Evolutionary conservation across 2,329 filamentous ascomycete genomes (phyloP).

Genomic region (Phialophora tarda): DNA sequence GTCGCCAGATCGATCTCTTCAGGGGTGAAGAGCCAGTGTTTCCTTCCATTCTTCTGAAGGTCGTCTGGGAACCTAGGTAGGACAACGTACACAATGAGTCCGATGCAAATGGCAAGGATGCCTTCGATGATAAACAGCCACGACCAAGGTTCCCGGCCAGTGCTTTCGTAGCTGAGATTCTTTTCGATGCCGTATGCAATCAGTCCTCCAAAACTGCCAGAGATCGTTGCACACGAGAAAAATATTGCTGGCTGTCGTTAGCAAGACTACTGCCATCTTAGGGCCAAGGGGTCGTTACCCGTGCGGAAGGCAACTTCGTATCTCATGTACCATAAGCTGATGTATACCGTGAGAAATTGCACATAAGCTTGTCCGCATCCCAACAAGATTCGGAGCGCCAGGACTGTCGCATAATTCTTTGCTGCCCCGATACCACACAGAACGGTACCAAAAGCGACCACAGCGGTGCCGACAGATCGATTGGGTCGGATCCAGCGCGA

Average conservation of each 20-base stretch:
- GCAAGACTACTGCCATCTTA: not conserved
- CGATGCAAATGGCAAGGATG: not conserved
- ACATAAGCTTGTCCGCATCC: slow-evolving; percentile 21
- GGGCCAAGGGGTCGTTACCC: not conserved
- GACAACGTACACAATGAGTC: not conserved
- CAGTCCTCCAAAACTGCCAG: slow-evolving; percentile 72
- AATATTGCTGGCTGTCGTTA: slow-evolving; percentile 11
- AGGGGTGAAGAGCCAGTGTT: slow-evolving; percentile 2
- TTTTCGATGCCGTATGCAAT: slow-evolving; percentile 68
- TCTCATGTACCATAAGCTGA: slow-evolving; percentile 18
- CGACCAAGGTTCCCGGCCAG: slow-evolving; percentile 63
- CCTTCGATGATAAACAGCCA: slow-evolving; percentile 72
- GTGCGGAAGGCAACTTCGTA: slow-evolving; percentile 20
- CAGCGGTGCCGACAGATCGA: slow-evolving; percentile 12
- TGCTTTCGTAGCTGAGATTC: slow-evolving; percentile 58
- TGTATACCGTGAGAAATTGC: slow-evolving; percentile 12
- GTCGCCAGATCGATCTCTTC: not conserved
- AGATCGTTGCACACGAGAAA: slow-evolving; percentile 67
- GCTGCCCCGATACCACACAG: slow-evolving; percentile 11
- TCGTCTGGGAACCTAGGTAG: not conserved
- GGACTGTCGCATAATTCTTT: slow-evolving; percentile 21
- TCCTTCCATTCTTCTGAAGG: not conserved
- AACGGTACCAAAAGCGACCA: slow-evolving; percentile 15
- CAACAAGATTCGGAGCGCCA: slow-evolving; percentile 22
- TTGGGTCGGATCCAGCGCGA: slow-evolving; percentile 13